Percentiles rank a stretch among this genome's conserved stretches.
Conservation (phyloP, 805 yeast species). For the Nakazawaea siamensis region DNA sequence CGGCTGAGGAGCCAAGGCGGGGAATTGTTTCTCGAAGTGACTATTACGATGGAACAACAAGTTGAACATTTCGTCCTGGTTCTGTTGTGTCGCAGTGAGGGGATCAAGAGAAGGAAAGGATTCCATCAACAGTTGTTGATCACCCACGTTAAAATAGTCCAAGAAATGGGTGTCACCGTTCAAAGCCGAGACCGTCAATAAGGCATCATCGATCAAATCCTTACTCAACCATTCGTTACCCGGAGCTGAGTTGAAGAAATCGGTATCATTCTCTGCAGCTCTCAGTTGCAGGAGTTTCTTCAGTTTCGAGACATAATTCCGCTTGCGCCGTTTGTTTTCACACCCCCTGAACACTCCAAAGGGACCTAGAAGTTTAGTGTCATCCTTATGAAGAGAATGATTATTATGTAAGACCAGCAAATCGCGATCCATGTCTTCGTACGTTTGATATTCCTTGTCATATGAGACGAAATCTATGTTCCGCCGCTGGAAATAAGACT, state of each 20-base stretch:
- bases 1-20: constrained; percentile 5
- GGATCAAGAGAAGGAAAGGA: background rate
- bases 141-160: constrained; percentile 35
- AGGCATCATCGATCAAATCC: constrained; percentile 64
- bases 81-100: constrained; percentile 9
- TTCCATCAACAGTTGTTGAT: background rate
- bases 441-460: constrained; percentile 51
- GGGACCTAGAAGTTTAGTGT: constrained; percentile 60
- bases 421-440: constrained; percentile 77
- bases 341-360: constrained; percentile 71
- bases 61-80: constrained; percentile 40
- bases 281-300: background rate
- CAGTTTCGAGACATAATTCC: constrained; percentile 11
- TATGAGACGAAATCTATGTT: constrained; percentile 69
- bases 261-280: background rate
- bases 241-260: constrained; percentile 6
- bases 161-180: constrained; percentile 52
- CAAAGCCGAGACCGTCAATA: constrained; percentile 65
- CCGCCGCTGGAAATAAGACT: constrained; percentile 59
- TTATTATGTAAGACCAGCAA: constrained; percentile 46
- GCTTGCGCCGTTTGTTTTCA: constrained; percentile 12
- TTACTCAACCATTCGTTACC: constrained; percentile 65
- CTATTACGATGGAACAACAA: constrained; percentile 42
- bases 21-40: constrained; percentile 10
- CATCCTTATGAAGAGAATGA: constrained; percentile 28